Conservation (phyloP, 2,329 filamentous ascomycete species). For the Neonectria faginata region DNA sequence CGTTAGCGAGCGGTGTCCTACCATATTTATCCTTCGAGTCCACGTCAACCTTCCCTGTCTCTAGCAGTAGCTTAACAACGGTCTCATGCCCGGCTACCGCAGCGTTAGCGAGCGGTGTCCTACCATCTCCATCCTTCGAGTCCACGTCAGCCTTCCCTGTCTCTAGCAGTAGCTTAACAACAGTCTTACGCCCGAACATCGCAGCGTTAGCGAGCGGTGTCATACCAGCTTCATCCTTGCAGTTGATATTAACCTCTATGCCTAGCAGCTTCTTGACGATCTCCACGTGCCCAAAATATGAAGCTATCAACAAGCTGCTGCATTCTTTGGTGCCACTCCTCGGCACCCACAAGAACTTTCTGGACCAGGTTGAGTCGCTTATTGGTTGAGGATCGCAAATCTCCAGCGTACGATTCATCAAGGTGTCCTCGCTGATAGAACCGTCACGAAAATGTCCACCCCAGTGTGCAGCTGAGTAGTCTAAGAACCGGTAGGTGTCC, state of each 20-base stretch:
- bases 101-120: neutral
- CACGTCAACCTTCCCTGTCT: no score
- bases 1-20: neutral
- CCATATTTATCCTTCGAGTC: no score
- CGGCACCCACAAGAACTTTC: neutral
- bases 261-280: neutral
- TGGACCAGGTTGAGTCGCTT: constrained; percentile 11
- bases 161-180: neutral
- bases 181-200: no score
- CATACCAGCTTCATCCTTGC: no score
- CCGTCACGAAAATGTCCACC: constrained; percentile 36
- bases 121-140: neutral
- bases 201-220: no score
- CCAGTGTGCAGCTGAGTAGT: constrained; percentile 42
- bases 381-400: constrained; percentile 32
- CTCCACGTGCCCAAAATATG: neutral
- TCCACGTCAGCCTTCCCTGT: neutral
- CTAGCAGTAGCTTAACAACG: no score
- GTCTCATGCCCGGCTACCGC: neutral
- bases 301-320: no score
- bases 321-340: no score
- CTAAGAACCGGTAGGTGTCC: neutral
- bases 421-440: constrained; percentile 17
- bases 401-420: constrained; percentile 11
- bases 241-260: neutral